Conservation (phyloP, 768 basidiomycete species). For the Tremella yokohamensis region DNA sequence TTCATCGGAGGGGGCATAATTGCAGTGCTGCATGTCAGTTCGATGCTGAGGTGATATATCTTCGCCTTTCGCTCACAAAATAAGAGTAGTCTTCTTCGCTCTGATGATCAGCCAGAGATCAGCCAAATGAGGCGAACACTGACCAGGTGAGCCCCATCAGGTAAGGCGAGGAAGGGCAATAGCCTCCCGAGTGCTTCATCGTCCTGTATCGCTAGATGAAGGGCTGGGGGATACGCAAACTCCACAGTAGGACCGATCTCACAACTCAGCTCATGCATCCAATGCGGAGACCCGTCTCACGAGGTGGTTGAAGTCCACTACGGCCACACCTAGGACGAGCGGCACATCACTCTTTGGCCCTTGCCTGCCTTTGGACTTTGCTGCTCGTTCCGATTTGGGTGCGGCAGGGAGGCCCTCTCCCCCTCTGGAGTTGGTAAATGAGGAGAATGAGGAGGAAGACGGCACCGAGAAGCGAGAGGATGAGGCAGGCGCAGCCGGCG, state of each 20-base stretch:
- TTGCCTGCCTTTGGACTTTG: not conserved
- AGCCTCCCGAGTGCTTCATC: slow-evolving; percentile 81
- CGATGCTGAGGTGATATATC: not conserved
- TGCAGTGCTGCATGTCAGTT: slow-evolving; percentile 43
- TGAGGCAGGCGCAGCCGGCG: not conserved
- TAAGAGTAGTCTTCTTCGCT: slow-evolving; percentile 93
- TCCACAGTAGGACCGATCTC: slow-evolving; percentile 92
- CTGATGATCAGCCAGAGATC: slow-evolving; percentile 52
- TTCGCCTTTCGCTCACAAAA: slow-evolving; percentile 56
- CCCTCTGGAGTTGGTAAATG: too few species aligned
- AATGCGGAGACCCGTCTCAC: slow-evolving; percentile 54
- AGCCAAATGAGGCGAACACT: not conserved
- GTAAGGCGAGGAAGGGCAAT: slow-evolving; percentile 90
- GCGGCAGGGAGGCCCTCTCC: too few species aligned
- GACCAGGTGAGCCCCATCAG: slow-evolving; percentile 94
- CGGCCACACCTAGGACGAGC: slow-evolving; percentile 70
- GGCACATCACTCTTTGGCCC: slow-evolving; percentile 11
- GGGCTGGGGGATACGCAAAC: slow-evolving; percentile 52
- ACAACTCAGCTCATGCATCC: not conserved
- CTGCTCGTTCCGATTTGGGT: not conserved
- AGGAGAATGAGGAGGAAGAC: not conserved
- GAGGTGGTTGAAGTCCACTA: slow-evolving; percentile 94
- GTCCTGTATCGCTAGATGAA: slow-evolving; percentile 58
- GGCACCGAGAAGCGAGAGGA: not conserved
- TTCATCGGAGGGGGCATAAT: slow-evolving; percentile 30